Percentiles rank a stretch among this genome's conserved stretches.
Conservation (phyloP, 257 asterid species). For the Cruciata laevipes region DNA sequence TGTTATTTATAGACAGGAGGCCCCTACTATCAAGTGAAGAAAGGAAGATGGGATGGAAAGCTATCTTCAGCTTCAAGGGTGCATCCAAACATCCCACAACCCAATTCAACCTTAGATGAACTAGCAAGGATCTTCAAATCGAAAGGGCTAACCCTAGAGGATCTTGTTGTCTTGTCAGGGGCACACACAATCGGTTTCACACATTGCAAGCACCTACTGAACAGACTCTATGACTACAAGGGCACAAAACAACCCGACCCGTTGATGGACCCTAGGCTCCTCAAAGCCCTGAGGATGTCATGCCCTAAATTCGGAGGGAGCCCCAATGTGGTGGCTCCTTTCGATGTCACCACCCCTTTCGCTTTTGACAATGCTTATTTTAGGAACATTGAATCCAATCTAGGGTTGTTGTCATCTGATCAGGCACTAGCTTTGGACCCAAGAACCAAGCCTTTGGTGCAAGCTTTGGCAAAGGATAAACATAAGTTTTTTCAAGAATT, state of each 20-base stretch:
- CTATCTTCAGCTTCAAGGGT: constrained; percentile 67
- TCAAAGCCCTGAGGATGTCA: constrained; percentile 73
- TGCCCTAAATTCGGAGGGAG: constrained; percentile 86
- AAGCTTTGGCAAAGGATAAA: constrained; percentile 67
- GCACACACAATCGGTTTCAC: constrained; percentile 95
- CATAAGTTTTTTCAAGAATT: constrained; percentile 58
- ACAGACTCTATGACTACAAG: constrained; percentile 56
- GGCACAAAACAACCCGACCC: constrained; percentile 66
- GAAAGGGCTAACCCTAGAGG: constrained; percentile 67
- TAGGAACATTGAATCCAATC: constrained; percentile 69
- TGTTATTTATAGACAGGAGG: constrained; percentile 57
- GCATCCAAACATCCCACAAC: constrained; percentile 54
- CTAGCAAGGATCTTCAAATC: constrained; percentile 55
- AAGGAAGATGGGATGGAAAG: constrained; percentile 97
- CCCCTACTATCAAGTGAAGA: constrained; percentile 82
- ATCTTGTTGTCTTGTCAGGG: constrained; percentile 79
- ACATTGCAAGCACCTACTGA: constrained; percentile 67
- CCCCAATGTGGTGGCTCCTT: constrained; percentile 67
- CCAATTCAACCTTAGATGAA: constrained; percentile 60
- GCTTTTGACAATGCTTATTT: constrained; percentile 78
- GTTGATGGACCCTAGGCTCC: constrained; percentile 56
- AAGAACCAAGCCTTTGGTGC: constrained; percentile 68
- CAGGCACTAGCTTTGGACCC: constrained; percentile 66
- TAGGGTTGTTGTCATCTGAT: constrained; percentile 74
- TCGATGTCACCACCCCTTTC: constrained; percentile 91